These are phyloP conservation scores for Apiotrichum sp. DNA, from an alignment of 1,284 basidiomycete genomes.

Conservation along the genomic window DNA sequence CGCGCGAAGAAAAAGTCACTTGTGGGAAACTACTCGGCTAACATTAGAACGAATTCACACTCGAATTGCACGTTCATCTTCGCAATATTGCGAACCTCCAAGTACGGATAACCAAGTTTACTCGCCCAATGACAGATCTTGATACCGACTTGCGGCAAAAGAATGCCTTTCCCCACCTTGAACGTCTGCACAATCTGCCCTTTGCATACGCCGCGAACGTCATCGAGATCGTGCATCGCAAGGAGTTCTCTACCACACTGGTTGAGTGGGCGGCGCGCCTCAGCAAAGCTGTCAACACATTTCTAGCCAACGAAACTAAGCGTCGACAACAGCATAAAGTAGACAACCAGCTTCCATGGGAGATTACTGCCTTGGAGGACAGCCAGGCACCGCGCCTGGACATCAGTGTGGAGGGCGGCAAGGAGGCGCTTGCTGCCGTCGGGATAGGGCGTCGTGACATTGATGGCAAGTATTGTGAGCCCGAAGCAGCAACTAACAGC, in stretches of 20 bases:
- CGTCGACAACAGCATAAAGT: conserved; percentile 69
- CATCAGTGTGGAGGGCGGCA: conserved; percentile 59
- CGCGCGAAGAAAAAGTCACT: conserved; percentile 4
- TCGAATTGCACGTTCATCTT: conserved; percentile 60
- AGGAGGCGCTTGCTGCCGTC: conserved; percentile 23
- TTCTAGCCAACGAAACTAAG: conserved; percentile 63
- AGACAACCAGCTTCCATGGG: conserved; percentile 73
- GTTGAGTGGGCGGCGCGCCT: conserved; percentile 69
- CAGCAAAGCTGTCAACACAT: conserved; percentile 71
- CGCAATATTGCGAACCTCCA: conserved; percentile 69
- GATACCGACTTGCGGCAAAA: conserved; percentile 60
- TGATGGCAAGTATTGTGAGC: conserved; percentile 52
- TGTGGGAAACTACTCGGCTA: too few relatives aligned
- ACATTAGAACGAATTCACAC: conserved; percentile 66
- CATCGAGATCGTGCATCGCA: conserved; percentile 80
- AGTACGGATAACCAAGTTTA: conserved; percentile 65
- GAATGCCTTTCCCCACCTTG: conserved; percentile 83
- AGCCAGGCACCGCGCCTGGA: conserved; percentile 58
- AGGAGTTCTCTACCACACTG: conserved; percentile 73
- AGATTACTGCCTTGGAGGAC: conserved; percentile 48
- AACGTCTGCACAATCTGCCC: conserved; percentile 79
- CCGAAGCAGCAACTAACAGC: conserved; percentile 8
- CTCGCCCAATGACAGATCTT: conserved; percentile 57
- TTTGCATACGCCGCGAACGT: conserved; percentile 90
- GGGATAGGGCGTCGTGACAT: conserved; percentile 65